Evolutionary conservation across 441 rosid species (phyloP), one percentile per base, ranked within the genome.

Genomic region (Erodium chrysanthum): DNA sequence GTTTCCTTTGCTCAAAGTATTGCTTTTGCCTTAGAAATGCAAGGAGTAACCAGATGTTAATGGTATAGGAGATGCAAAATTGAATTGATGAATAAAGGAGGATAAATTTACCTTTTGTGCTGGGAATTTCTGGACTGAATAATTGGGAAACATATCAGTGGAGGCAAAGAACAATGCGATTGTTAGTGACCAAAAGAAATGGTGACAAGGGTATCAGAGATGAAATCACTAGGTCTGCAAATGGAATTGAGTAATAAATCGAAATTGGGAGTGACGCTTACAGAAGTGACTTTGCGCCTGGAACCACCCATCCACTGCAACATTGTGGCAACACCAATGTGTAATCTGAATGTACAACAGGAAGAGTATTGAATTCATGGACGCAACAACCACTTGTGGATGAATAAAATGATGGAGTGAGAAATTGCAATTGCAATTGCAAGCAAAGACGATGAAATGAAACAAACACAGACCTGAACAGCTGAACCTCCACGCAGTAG

Each of bases 221-320:
- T 12, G 22, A 14, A 62, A 54, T 37, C 7, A 44, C 7, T 23
- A 31, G 35, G 17, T 20, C 17, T 60, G 46, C 7, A 64, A 18
- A 65, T 23, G 61, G 66, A 44, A 37, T 52, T 20, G 15, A 54
- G 21, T 15, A 5, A 33, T 5, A 35, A 27, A 50, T 15, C 17
- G 58, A 50, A 50, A 50, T 25, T 25, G 56, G 18, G 10, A 46
- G 52, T 3, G 8, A 60, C 11, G 68, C 91, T 76, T 70, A 89
- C 97, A 68, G 95, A 76, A 1, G 88, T 73, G 67, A 89, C 86
- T 82, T 89, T 92, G 68, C 88, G 84, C 75, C 96, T 80, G 35
- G 96, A 89, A 70, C 97, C 97, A 75, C 96, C 96, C 91, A 84
- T 89, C 97, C 97, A 92, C 60, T 89, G 96, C 80, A 89, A 64